Evolutionary conservation across 495 filamentous ascomycete genomes (phyloP), one percentile per base, ranked within the genome.

Genomic region (Aspergillus leporis): DNA sequence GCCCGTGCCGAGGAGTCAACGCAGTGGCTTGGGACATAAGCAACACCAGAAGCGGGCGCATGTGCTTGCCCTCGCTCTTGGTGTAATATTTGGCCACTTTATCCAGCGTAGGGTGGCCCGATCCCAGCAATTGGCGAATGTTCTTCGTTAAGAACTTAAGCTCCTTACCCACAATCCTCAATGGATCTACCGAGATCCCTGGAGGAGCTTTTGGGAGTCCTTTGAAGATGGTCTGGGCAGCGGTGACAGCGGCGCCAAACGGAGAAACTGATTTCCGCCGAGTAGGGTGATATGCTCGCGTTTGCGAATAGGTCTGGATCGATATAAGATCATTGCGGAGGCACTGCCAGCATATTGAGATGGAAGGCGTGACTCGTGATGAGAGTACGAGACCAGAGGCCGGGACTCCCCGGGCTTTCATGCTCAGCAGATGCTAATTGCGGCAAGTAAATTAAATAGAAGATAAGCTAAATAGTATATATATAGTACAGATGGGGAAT

Each of bases 31-130:
- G 85, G 40, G 93, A 93, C 94, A 98, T 97, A 55, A 98, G 85
- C 50, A 98, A 82, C 28, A 98, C 90, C 51, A 98, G 85, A 69
- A 97, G 83, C 4, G 94, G 94, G 61, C 94, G 89, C 62, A 98
- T 88, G 71, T 97, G 95, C 74, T 98, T 98, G 53, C 94, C 94
- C 74, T 97, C 92, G 52, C 89, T 89, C 64, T 90, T 87, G n/a
- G 94, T 96, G 69, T 98, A 98, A 80, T 98, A 98, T 71, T 98
- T 98, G 30, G 95, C 91, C 16, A 95, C 92, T 51, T 88, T 93
- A 67, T 98, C 95, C 41, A 98, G 81, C 19, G 91, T 89, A 5
- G 93, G 95, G 71, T 97, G 93, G 1, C 93, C 92, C 0, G 93
- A 96, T 5, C 93, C 93, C 21, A 97, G 78, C 28, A 97, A 79